phyloP scores from a whole-genome alignment of 306 rosid species.

The Citrullus amarus region DNA sequence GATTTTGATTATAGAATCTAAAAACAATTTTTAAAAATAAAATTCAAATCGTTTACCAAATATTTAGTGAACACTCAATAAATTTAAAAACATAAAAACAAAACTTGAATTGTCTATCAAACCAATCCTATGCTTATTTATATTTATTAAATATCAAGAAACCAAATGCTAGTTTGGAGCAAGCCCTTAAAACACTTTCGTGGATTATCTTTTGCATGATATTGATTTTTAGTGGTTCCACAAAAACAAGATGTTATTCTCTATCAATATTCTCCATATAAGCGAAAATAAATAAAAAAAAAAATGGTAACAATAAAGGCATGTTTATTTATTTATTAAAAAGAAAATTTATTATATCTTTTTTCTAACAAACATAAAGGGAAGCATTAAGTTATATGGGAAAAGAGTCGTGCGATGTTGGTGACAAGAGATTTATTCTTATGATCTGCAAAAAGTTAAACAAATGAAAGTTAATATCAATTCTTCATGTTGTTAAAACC shows the following conservation, averaged over 20 bases:
- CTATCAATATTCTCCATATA: background rate
- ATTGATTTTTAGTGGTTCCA: background rate
- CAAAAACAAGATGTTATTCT: background rate
- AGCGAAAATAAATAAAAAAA: no score
- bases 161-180: background rate
- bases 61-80: no score
- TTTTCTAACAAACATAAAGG: background rate
- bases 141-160: no score
- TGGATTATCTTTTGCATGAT: background rate
- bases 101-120: no score
- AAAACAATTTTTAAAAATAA: no score
- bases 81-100: no score
- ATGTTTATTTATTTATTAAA: no score
- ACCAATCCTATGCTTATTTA: no score
- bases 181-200: background rate
- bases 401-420: background rate
- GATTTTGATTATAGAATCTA: no score
- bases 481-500: slow-evolving; percentile 3
- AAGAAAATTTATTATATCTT: no score
- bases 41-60: no score
- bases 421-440: background rate
- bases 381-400: background rate
- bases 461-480: background rate
- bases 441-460: background rate
- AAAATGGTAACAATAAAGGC: no score